Base-by-base conservation (phyloP, 2,329 filamentous ascomycete genomes). In the Aspergillus latus region DNA sequence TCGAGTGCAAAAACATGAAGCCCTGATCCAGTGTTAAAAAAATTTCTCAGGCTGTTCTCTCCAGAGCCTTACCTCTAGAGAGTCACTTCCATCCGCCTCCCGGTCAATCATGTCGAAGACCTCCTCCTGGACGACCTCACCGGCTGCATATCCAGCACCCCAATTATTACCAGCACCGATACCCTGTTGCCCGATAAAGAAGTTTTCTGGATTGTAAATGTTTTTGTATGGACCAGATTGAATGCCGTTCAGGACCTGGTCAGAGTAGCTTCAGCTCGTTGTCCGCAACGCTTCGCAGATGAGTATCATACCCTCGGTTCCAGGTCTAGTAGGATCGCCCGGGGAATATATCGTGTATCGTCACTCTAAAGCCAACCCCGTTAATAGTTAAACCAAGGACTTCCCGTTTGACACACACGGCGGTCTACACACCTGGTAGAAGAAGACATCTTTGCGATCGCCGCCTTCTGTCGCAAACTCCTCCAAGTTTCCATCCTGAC, bases 81-180 rank as follows among this genome's bases (percentile, higher is more conserved):
- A 97, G 75, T 99, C 94, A 72, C 93, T 97, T 32, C 95, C 95
- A 74, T 99, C 94, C 13, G 95, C 94, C 74, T 99, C 94, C 59
- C 94, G 88, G 72, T 99, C 94, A 68, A 99, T 96, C 92, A 99
- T 99, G 73, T 99, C 95, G 82, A 99, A 90, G 54, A 99, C 91
- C 72, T 99, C 94, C 74, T 99, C 94, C 66, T 93, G 91, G 16
- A 99, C 91, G 44, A 83, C 82, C 73, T 97, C 92, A 64, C 92
- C 94, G 52, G 90, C 92, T 64, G 94, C 87, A 76, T 99, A 99
- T 46, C 94, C 94, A 69, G 94, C 89, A 59, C 92, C 94, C 94
- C 94, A 99, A 74, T 97, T 99, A 76, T 99, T 99, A 45, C 92
- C 94, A 5, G 94, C 94, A 45, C 94, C 94, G 54, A 90, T 86